Evolutionary conservation across 129 eudicot genomes (phyloP), one percentile per base, ranked within the genome.

Genomic region (Tagetes patula): DNA sequence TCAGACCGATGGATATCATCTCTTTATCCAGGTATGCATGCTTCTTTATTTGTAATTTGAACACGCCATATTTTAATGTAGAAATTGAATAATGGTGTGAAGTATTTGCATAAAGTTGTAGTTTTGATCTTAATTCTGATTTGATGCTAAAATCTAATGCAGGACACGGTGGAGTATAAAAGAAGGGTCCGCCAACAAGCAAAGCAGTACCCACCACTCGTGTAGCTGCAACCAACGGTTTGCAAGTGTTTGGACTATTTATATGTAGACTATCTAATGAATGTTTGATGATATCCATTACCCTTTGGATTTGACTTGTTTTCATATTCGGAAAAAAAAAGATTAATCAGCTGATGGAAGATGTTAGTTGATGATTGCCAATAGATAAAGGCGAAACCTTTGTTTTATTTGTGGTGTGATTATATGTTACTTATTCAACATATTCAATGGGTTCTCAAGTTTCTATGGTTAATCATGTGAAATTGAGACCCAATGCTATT

Each of bases 1-100:
- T 0, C 97, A 91, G 75, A 88, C 96, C 1, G 97, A 91, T 59
- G 96, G 96, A 55, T 91, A 88, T 82, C 96, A 89, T 66, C 82
- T 92, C 52, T 92, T 92, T 72, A 92, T 89, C 72, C 96, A 89
- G 97, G 97, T 92, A 70, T 67, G 58, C 36, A 46, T 53, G 67
- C 43, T 3, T 2, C 11, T 69, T 50, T 8, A 1, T 27, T 32
- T 47, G 0, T 10, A 8, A 61, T 10, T 9, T 52, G 32, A 58
- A 58, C 5, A 4, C 8, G 37, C 8, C 13, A 6, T 8, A 6
- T 4, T 46, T 46, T 8, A 0, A 8, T 8, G 2, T 8, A 46
- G 50, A 46, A 46, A 36, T 6, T 33, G 33, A 42, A 45, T 34
- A 63, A 36, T 46, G 55, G 34, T 73, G 27, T 60, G 14, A 52